Base-by-base conservation (phyloP, 2,329 filamentous ascomycete genomes). In the Aureobasidium sp. region DNA sequence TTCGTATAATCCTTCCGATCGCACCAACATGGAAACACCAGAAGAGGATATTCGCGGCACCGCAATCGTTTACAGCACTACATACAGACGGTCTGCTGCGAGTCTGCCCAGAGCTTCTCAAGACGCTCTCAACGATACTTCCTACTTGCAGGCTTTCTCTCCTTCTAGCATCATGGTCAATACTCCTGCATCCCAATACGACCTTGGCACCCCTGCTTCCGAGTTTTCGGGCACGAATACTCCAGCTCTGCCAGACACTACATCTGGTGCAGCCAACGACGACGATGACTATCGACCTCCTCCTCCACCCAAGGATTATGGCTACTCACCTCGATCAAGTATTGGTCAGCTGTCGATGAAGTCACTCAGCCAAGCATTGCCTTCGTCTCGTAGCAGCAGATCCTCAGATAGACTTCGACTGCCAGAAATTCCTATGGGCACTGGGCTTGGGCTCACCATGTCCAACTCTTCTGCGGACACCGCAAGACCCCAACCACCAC, bases 381-480 rank as follows among this genome's bases (percentile, higher is more conserved):
- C 58, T 27, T 34, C 47, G 14, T 44, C 45, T 45, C 58, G 48
- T 11, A 44, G 29, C 29, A 55, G 59, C 48, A 53, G 39, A 31
- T 53, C 59, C 8, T 44, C 48, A 17, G 59, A 62, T 48, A 67
- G 68, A n/a, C 62, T 70, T n/a, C 67, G 70, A 15, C 66, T 77
- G 57, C 72, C 75, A 5, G 74, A 77, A 55, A 72, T 76, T 22
- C 70, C 73, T 53, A 68, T 67, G 17, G 73, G 73, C 42, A 73
- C 72, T 20, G 70, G 75, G 5, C 72, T 82, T 25, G 79, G 79
- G 11, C 70, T 82, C 12, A 75, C 76, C 2, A 73, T 80, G 56
- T 52, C 48, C 20, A 59, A 59, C 29, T 59, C 56, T 31, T 36
- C 68, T 71, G 56, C 65, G 68, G 57, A 64, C 67, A 51, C 66